phyloP scores from a whole-genome alignment of 2,329 filamentous ascomycete species.

The Catunica adiposa region DNA sequence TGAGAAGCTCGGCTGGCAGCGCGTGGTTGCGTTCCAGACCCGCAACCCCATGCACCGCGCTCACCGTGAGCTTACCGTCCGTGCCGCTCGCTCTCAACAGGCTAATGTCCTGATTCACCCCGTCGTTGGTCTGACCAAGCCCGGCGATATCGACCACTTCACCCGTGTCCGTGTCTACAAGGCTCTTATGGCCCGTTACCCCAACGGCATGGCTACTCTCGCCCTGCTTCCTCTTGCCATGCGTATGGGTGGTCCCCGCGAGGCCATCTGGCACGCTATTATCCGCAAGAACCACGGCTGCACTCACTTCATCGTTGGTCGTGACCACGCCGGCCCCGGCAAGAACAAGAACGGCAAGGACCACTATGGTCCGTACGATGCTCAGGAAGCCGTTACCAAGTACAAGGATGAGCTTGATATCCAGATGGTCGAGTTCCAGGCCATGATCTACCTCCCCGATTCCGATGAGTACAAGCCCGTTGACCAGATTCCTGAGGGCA shows the following conservation, averaged over 20 bases:
- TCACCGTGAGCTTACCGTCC: constrained; percentile 93
- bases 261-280: constrained; percentile 99
- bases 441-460: constrained; percentile 98
- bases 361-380: constrained; percentile 96
- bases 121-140: constrained; percentile 95
- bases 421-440: constrained; percentile 97
- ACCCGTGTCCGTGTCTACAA: constrained; percentile 98
- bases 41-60: constrained; percentile 98
- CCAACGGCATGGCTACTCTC: constrained; percentile 96
- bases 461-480: constrained; percentile 89
- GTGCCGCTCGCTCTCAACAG: constrained; percentile 85
- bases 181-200: constrained; percentile 87
- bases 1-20: constrained; percentile 97
- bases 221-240: constrained; percentile 91
- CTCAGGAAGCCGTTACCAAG: constrained; percentile 89
- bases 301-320: constrained; percentile 97
- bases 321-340: constrained; percentile 93
- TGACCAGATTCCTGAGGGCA: constrained; percentile 70
- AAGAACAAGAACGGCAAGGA: constrained; percentile 96
- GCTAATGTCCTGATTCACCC: constrained; percentile 99
- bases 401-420: constrained; percentile 94
- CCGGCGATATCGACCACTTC: constrained; percentile 98
- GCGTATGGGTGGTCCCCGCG: constrained; percentile 96
- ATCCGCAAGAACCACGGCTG: constrained; percentile 99
- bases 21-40: constrained; percentile 97